These are phyloP conservation scores for Uncinocarpus reesii DNA, from an alignment of 2,329 filamentous ascomycete genomes.

Conservation along the genomic window DNA sequence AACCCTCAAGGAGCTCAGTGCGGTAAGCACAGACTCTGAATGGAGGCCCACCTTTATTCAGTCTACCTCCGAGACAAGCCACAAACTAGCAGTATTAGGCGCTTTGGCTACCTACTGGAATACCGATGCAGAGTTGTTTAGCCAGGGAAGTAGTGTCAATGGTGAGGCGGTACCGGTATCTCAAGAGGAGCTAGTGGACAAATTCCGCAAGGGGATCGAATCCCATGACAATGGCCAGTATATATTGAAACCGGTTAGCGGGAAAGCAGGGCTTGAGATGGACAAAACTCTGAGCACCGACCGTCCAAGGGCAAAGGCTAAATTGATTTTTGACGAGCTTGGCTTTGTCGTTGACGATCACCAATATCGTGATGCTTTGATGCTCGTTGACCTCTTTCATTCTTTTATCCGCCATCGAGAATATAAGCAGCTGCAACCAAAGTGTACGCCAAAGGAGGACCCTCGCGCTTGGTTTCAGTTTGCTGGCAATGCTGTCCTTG, in stretches of 20 bases:
- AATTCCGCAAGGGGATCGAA: constrained; percentile 71
- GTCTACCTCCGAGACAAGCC: constrained; percentile 67
- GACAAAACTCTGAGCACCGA: constrained; percentile 80
- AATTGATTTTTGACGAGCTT: constrained; percentile 89
- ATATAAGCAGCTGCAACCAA: constrained; percentile 85
- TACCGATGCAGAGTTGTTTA: constrained; percentile 76
- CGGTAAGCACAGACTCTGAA: constrained; percentile 85
- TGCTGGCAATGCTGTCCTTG: constrained; percentile 75
- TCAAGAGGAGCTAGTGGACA: constrained; percentile 66
- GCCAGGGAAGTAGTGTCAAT: constrained; percentile 63
- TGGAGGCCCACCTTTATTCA: constrained; percentile 97
- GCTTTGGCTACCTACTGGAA: constrained; percentile 96
- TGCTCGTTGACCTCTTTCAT: constrained; percentile 98
- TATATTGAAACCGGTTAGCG: constrained; percentile 90
- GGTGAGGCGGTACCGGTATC: constrained; percentile 48
- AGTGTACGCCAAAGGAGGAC: constrained; percentile 73
- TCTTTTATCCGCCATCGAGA: constrained; percentile 97
- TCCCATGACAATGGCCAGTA: constrained; percentile 73
- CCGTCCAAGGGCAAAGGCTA: constrained; percentile 77
- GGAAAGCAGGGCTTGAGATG: constrained; percentile 85
- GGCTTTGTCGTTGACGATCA: constrained; percentile 95
- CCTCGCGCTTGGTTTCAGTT: constrained; percentile 87
- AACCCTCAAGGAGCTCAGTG: constrained; percentile 92
- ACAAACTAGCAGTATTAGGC: constrained; percentile 86
- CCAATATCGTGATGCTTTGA: constrained; percentile 91